Conservation (phyloP, 257 asterid genomes). For the Rehmannia glutinosa region DNA sequence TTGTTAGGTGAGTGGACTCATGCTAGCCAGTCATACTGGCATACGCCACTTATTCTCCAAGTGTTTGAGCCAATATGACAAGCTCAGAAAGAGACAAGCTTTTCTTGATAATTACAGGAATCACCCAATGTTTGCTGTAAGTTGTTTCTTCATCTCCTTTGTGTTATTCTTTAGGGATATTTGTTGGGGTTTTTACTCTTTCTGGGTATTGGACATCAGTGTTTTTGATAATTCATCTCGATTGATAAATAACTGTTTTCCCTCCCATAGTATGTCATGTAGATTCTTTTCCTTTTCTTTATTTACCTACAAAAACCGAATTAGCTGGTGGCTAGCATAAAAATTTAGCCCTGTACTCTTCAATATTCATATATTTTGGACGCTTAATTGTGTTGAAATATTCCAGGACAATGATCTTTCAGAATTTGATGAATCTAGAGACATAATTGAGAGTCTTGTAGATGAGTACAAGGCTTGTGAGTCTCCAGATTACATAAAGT, state of each 20-base stretch:
- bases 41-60: conserved; percentile 96
- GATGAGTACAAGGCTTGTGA: conserved; percentile 99
- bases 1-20: conserved; percentile 89
- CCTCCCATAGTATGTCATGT: neutral
- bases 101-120: conserved; percentile 96
- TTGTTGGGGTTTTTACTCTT: neutral
- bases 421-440: conserved; percentile 97
- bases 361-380: no score
- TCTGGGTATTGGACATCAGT: neutral
- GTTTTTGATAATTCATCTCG: neutral
- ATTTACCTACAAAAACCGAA: no score
- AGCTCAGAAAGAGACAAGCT: conserved; percentile 97
- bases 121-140: conserved; percentile 95
- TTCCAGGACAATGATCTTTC: conserved; percentile 94
- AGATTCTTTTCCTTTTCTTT: neutral
- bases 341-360: no score
- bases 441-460: conserved; percentile 86
- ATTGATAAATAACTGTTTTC: neutral
- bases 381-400: conserved; percentile 6
- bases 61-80: conserved; percentile 96
- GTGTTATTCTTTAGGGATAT: conserved; percentile 1
- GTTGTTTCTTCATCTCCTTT: conserved; percentile 29
- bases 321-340: no score
- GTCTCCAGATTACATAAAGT: conserved; percentile 96
- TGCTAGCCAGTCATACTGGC: conserved; percentile 99